Evolutionary conservation across 148 eudicot species (phyloP), one percentile per base, ranked within the genome.

Genomic region (Nepenthes gracilis): DNA sequence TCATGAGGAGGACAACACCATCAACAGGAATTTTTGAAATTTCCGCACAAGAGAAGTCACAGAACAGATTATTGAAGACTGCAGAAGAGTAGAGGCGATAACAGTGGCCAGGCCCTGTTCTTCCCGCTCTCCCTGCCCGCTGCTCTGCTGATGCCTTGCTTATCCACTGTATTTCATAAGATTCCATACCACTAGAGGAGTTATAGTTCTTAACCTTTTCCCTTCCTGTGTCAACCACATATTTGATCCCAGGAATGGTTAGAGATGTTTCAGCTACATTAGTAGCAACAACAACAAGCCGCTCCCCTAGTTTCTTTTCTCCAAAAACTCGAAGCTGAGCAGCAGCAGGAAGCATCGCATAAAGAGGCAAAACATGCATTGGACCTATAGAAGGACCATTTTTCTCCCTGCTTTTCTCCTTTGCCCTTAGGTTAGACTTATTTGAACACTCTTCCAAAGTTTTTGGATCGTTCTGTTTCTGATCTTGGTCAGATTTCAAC

Each of bases 91-190:
- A 93, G 51, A 93, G 84, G 61, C 84, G 84, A 75, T 86, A 93
- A 63, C 99, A 93, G 54, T 86, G 95, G 69, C 96, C 96, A 59
- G 99, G 96, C 35, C 92, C 89, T 1, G 99, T 93, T 80, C 98
- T 85, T 77, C 99, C 99, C 60, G 99, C 91, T 76, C 99, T 82
- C 72, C 99, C 96, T 33, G 92, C 88, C 51, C 96, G 91, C 72
- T 93, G 99, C 8, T 78, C 67, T 62, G 96, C 96, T 51, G 99
- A 93, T 12, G 95, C 99, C 69, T 88, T 82, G 63, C 96, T 93
- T 72, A 88, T 88, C 91, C 95, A 86, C 67, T 88, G 84, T 64
- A 93, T 66, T 64, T 93, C 85, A 84, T 77, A 93, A 9, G 89
- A 68, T 75, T 93, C 99, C 82, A 88, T 84, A 40, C 96, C 99